Evolutionary conservation across 73 alveolate genomes (phyloP), one percentile per base, ranked within the genome.

Genomic region (Breviolum minutum): DNA sequence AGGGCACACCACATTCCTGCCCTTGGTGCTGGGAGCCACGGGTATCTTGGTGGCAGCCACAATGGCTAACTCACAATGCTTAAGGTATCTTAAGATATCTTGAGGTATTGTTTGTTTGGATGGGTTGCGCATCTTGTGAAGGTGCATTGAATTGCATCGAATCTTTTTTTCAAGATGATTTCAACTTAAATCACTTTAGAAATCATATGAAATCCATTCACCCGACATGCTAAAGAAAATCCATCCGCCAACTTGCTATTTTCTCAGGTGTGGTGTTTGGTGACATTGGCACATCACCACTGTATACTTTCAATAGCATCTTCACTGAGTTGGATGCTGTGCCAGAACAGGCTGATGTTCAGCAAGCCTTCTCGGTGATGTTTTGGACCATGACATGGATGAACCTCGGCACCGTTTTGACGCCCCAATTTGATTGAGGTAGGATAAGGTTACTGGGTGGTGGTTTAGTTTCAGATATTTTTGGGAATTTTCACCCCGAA

Each of bases 241-340:
- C 85, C 7, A 17, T 19, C 85, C 22, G 8, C 27, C 26, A 74
- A 19, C 12, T 14, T n/a, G 5, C 48, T 24, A 12, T 19, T 3
- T 16, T 0, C 40, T 61, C 95, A 91, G 97, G 98, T 7, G 98
- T 92, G 30, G 98, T 92, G 79, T 92, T 92, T 62, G 98, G 98
- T 10, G 98, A 92, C 81, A 92, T 92, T 30, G 98, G 98, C 22
- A 92, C 98, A 81, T 92, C 98, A 66, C 98, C 98, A 20, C 68
- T 92, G 81, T 92, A 92, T 73, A 92, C 98, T 81, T 92, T 92
- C 98, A 92, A 92, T 80, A 92, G 98, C 89, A 92, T 92, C 66
- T 92, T 92, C 54, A 92, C 98, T 26, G 98, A 92, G 81, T 84
- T 87, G 54, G 54, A 87, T 68, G 95, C 84, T 2, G 54, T 66